phyloP scores from a whole-genome alignment of 805 yeast genomes.

The Saccharomyces kudriavzevii region DNA sequence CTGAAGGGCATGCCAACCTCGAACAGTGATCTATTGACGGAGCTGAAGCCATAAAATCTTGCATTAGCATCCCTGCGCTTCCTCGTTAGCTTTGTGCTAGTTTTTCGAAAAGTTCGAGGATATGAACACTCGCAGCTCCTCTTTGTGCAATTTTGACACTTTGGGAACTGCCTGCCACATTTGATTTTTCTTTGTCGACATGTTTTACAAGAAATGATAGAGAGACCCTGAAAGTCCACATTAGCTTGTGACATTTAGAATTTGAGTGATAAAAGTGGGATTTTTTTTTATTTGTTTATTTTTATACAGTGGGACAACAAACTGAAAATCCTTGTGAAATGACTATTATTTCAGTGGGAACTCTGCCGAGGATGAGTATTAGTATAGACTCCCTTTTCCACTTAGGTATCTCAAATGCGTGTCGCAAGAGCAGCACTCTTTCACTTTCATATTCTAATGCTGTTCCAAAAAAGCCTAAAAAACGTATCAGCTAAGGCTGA shows the following conservation, averaged over 20 bases:
- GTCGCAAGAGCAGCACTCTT: neutral
- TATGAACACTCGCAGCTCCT: constrained; percentile 6
- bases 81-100: constrained; percentile 7
- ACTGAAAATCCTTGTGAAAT: neutral
- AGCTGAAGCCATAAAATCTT: constrained; percentile 10
- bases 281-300: neutral
- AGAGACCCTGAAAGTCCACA: constrained; percentile 12
- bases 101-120: constrained; percentile 8
- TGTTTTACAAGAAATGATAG: constrained; percentile 16
- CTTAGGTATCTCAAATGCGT: neutral
- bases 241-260: constrained; percentile 6
- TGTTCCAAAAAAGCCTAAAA: neutral
- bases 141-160: constrained; percentile 7
- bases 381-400: neutral
- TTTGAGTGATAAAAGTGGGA: neutral
- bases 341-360: neutral
- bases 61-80: constrained; percentile 7
- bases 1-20: constrained; percentile 11
- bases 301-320: neutral
- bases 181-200: constrained; percentile 11
- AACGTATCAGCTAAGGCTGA: neutral
- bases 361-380: neutral
- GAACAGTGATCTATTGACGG: constrained; percentile 10
- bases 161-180: constrained; percentile 9
- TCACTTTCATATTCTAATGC: neutral